phyloP scores from a whole-genome alignment of 352 stramenopile genomes.

The Phytophthora foliorum region DNA sequence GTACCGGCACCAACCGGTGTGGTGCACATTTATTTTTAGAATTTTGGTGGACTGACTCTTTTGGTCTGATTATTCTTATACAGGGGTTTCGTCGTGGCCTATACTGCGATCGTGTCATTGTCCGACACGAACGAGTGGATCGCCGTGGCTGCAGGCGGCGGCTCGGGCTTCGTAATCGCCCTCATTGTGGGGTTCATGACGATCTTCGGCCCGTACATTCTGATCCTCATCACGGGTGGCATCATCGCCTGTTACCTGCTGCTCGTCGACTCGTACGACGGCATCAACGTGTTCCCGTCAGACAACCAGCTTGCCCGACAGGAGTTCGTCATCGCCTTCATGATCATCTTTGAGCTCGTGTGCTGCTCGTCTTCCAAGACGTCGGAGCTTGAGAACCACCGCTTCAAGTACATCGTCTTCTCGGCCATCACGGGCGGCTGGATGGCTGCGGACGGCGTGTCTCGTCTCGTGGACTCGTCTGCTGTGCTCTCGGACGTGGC shows the following conservation, averaged over 20 bases:
- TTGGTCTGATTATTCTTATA: constrained; percentile 13
- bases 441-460: constrained; percentile 80
- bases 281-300: constrained; percentile 68
- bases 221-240: constrained; percentile 73
- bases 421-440: constrained; percentile 77
- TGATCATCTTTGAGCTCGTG: constrained; percentile 90
- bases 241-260: constrained; percentile 82
- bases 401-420: constrained; percentile 92
- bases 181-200: constrained; percentile 84
- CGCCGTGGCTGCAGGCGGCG: constrained; percentile 64
- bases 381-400: constrained; percentile 87
- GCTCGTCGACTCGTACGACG: constrained; percentile 80
- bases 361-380: constrained; percentile 84
- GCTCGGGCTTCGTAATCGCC: constrained; percentile 70
- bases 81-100: constrained; percentile 79
- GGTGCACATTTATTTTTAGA: constrained; percentile 8
- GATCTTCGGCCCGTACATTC: constrained; percentile 69
- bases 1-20: neutral
- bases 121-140: constrained; percentile 83
- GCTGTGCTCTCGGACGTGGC: constrained; percentile 71
- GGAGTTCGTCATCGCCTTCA: constrained; percentile 90
- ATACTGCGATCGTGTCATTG: constrained; percentile 71
- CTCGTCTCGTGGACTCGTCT: constrained; percentile 68
- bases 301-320: constrained; percentile 86
- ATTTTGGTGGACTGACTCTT: constrained; percentile 6